phyloP scores from a whole-genome alignment of 441 rosid species.

The Manihot esculenta region DNA sequence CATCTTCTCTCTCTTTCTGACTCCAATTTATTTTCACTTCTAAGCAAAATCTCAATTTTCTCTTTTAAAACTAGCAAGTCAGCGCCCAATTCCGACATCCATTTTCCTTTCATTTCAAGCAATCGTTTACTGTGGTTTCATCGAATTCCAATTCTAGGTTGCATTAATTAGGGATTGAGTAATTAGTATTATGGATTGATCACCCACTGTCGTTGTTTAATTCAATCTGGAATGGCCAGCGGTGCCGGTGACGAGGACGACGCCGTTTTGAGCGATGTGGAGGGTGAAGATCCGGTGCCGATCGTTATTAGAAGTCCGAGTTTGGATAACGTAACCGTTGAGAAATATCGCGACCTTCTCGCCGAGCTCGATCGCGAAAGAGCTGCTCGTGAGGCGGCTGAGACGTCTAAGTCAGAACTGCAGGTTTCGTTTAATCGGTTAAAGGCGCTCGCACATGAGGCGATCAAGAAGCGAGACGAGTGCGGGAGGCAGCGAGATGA shows the following conservation, averaged over 20 bases:
- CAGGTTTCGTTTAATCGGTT: slow-evolving; percentile 53
- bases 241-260: slow-evolving; percentile 59
- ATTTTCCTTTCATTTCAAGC: slow-evolving; percentile 3
- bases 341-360: slow-evolving; percentile 53
- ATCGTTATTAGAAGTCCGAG: slow-evolving; percentile 39
- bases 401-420: slow-evolving; percentile 68
- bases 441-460: slow-evolving; percentile 76
- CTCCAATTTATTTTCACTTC: not conserved
- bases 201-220: no score
- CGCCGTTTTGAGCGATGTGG: slow-evolving; percentile 86
- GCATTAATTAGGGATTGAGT: not conserved
- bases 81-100: not conserved
- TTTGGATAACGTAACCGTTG: slow-evolving; percentile 34
- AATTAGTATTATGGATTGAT: not conserved
- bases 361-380: slow-evolving; percentile 85
- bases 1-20: not conserved
- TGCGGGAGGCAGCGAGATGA: slow-evolving; percentile 64
- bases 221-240: slow-evolving; percentile 38
- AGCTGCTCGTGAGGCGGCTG: slow-evolving; percentile 64
- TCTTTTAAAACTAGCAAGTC: not conserved
- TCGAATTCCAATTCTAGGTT: slow-evolving; percentile 6
- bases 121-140: not conserved
- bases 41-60: not conserved
- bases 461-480: slow-evolving; percentile 78
- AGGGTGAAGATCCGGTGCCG: slow-evolving; percentile 60